Evolutionary conservation across 169 alveolate species (phyloP).

Genomic region (Plasmodium berghei): DNA sequence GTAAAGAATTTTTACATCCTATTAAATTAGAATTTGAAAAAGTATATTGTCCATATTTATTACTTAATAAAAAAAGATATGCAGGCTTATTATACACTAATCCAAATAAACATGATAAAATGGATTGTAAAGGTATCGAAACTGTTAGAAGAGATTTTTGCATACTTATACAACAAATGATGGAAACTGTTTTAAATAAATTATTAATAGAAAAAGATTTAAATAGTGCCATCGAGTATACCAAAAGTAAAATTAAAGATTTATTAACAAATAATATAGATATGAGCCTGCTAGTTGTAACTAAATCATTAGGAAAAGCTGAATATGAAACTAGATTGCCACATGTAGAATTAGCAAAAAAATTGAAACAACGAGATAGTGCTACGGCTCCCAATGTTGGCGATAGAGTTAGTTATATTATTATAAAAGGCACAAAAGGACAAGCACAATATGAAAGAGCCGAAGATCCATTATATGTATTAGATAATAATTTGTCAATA

Average conservation of each 20-base stretch:
- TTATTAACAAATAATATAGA: constrained; percentile 97
- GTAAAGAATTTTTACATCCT: constrained; percentile 92
- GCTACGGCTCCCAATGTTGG: constrained; percentile 98
- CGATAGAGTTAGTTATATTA: constrained; percentile 98
- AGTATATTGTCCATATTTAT: constrained; percentile 97
- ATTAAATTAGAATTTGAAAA: constrained; percentile 98
- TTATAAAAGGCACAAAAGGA: constrained; percentile 95
- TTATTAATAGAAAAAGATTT: constrained; percentile 93
- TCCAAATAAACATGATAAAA: constrained; percentile 96
- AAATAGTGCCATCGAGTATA: constrained; percentile 93
- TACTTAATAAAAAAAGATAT: constrained; percentile 97
- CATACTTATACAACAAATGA: constrained; percentile 95
- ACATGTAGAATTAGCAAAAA: constrained; percentile 99
- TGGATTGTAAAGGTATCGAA: constrained; percentile 97
- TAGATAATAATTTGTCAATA: constrained; percentile 96
- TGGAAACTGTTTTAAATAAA: constrained; percentile 92
- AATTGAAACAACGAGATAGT: constrained; percentile 95
- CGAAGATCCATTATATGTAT: constrained; percentile 99
- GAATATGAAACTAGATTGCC: constrained; percentile 97
- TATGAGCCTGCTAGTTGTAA: constrained; percentile 96
- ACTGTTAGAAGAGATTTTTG: constrained; percentile 99
- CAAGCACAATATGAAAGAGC: constrained; percentile 97
- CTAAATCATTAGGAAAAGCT: constrained; percentile 96
- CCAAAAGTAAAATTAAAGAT: constrained; percentile 86
- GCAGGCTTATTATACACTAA: constrained; percentile 97